Base-by-base conservation (phyloP, 140 eudicot genomes). In the Flaveria floridana region DNA sequence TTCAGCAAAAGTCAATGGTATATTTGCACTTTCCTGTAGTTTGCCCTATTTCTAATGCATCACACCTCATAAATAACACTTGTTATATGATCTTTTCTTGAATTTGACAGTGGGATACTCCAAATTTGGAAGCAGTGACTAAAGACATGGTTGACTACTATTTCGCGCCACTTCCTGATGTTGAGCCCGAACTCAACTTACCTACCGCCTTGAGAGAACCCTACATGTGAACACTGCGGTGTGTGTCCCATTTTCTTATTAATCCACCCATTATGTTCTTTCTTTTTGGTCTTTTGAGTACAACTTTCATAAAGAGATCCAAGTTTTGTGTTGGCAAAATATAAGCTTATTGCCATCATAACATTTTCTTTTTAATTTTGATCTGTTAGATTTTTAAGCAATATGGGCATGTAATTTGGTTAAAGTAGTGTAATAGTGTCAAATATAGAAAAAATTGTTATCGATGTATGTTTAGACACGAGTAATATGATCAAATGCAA, bases 181-280 rank as follows among this genome's bases (percentile, higher is more conserved):
- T 52, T 6, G 96, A 86, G 67, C 84, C 86, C 12, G 94, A 90
- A 67, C 82, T 90, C 21, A 81, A 90, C 84, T 72, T 93, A 79
- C 96, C 95, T 25, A 85, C 89, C 4, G 79, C 95, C n/a, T 44
- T 84, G 55, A 83, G 98, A 66, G 98, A 92, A 71, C 98, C 98
- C 50, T 82, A 75, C 71, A 78, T 87, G 71, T 92, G 79, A 87
- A 74, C 57, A 3, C 63, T 7, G 10, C n/a, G 7, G 57, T 51
- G 41, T 9, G 10, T 9, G 42, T 30, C 39, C 50, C 25, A 21
- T 19, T 20, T 37, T 37, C 56, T 50, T 30, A 15, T 39, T 42
- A 6, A 67, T 15, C 20, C 13, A 4, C 68, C 68, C 68, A 1
- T 14, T 28, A 7, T 15, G 26, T 39, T 64, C 50, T 19, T 63